phyloP scores from a whole-genome alignment of 2,329 filamentous ascomycete genomes.

The Aspergillus sp. region DNA sequence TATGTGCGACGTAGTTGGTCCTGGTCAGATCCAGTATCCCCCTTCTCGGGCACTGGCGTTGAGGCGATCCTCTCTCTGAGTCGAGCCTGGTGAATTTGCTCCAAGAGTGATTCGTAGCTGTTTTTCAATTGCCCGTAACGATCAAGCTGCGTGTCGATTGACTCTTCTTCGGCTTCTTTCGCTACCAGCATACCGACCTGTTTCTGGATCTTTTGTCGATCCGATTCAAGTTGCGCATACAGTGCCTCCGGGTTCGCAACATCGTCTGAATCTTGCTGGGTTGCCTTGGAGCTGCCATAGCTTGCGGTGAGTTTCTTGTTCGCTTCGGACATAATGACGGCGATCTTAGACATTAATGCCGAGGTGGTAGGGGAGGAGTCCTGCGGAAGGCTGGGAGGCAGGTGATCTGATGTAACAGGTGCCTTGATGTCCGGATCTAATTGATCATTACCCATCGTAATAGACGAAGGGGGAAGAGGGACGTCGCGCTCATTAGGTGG shows the following conservation, averaged over 20 bases:
- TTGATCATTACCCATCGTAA: conserved; percentile 44
- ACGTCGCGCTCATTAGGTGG: conserved; percentile 70
- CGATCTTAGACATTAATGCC: conserved; percentile 69
- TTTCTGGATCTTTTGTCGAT: conserved; percentile 47
- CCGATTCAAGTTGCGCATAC: conserved; percentile 45
- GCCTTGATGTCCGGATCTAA: conserved; percentile 31
- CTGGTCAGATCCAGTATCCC: conserved; percentile 21
- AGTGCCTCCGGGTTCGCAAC: conserved; percentile 46
- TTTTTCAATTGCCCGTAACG: conserved; percentile 42
- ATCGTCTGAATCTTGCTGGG: conserved; percentile 54
- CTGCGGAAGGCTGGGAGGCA: conserved; percentile 39
- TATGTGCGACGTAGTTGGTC: conserved; percentile 37
- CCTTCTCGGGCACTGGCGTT: conserved; percentile 17
- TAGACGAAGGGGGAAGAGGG: conserved; percentile 71
- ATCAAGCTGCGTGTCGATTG: conserved; percentile 38
- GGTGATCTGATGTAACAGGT: conserved; percentile 33
- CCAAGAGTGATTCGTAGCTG: conserved; percentile 46
- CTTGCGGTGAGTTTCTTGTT: conserved; percentile 66
- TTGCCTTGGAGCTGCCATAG: conserved; percentile 64
- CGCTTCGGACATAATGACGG: conserved; percentile 69
- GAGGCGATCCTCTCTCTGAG: conserved; percentile 36
- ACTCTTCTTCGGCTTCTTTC: conserved; percentile 40
- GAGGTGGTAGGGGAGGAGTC: conserved; percentile 64
- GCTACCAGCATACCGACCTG: conserved; percentile 40
- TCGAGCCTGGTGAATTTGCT: conserved; percentile 44